Conservation (phyloP, 2,329 filamentous ascomycete genomes). For the Geosmithia flava region DNA sequence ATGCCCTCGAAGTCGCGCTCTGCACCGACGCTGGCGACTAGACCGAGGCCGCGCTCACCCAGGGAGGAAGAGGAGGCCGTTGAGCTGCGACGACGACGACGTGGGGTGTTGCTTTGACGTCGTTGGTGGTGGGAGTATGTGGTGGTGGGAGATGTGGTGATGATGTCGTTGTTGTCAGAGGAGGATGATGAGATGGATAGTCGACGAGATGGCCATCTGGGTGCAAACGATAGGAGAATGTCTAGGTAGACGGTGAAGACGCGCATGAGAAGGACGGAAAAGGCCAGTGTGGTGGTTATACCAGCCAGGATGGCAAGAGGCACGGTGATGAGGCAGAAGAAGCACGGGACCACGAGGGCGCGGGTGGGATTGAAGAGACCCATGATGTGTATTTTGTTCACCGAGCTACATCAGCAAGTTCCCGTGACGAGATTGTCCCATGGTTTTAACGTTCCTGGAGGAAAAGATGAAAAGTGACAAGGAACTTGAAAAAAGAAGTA, state of each 20-base stretch:
- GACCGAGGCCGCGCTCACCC: slow-evolving; percentile 23
- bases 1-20: slow-evolving; percentile 47
- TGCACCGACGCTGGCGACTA: slow-evolving; percentile 34
- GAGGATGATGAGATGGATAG: neutral
- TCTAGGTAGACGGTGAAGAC: slow-evolving; percentile 52
- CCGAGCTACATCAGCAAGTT: neutral
- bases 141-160: slow-evolving; percentile 3
- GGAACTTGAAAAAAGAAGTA: no score
- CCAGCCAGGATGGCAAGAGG: slow-evolving; percentile 51
- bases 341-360: slow-evolving; percentile 46
- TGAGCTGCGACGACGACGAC: slow-evolving; percentile 21
- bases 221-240: slow-evolving; percentile 43
- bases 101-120: slow-evolving; percentile 5
- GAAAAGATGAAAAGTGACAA: no score
- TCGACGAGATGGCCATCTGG: slow-evolving; percentile 23
- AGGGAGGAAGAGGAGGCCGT: slow-evolving; percentile 17
- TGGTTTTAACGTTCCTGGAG: no score
- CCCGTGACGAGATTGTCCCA: no score
- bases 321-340: slow-evolving; percentile 49
- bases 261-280: slow-evolving; percentile 47
- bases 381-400: slow-evolving; percentile 21
- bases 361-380: slow-evolving; percentile 41
- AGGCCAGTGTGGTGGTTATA: slow-evolving; percentile 50
- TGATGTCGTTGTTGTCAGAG: slow-evolving; percentile 6
- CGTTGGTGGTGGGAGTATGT: slow-evolving; percentile 6